Evolutionary conservation across 2,329 filamentous ascomycete genomes (phyloP), one percentile per base, ranked within the genome.

Genomic region (Alternaria arborescens): DNA sequence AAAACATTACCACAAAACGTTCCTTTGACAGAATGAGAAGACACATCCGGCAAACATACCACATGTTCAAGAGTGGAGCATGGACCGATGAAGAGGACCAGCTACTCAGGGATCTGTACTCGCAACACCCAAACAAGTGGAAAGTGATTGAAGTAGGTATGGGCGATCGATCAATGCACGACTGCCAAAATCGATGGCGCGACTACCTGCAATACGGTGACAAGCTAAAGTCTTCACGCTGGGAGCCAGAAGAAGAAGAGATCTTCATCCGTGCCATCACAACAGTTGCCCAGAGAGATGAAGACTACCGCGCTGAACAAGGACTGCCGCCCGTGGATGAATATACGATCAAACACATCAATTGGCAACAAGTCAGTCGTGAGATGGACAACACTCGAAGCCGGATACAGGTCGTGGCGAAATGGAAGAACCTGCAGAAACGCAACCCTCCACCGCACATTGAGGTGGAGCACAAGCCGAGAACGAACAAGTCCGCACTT

Each of bases 131-230:
- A 1, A 83, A 81, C 16, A 85, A 87, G 60, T 93, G 90, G 88
- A 83, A 83, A 11, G 66, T 82, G 28, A 90, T 93, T 64, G 87
- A 84, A 0, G 80, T 82, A n/a, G 66, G 81, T 12, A 68, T 86
- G 22, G 84, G 91, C 64, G 88, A 88, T 62, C 87, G 91, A 6
- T 85, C 88, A 40, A 82, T 86, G 0, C 85, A 88, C 61, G 89
- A 92, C 71, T 83, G 89, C 53, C 85, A 89, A 52, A 90, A 92
- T 73, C 87, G 90, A 4, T 91, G 89, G 81, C 84, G 88, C 40
- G 90, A 92, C 68, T 88, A 90, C 68, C 78, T 91, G 22, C 79
- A 88, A 46, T 88, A 86, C 55, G 85, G 85, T 20, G 81, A 84
- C 6, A 83, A 81, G 0, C 80, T 82, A 57, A 82, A 82, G 32